Conservation (phyloP, 163 green algal species). For the Scenedesmus sp. region DNA sequence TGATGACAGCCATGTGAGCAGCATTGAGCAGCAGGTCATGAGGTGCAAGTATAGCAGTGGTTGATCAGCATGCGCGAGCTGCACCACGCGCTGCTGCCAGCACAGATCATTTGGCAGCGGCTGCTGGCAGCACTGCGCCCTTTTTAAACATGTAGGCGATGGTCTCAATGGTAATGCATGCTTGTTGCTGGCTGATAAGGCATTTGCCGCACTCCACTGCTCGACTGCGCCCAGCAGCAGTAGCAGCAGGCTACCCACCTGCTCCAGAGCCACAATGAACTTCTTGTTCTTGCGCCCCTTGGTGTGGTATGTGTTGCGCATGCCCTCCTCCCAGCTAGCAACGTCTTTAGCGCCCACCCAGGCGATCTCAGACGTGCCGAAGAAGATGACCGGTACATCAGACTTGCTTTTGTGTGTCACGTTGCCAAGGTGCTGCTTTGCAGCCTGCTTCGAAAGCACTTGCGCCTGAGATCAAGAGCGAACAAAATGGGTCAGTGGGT, state of each 20-base stretch:
- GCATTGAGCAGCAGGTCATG: neutral
- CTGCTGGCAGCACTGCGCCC: neutral
- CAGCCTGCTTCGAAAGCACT: slow-evolving; percentile 66
- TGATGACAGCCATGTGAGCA: neutral
- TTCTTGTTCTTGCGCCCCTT: slow-evolving; percentile 71
- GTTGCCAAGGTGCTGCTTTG: slow-evolving; percentile 44
- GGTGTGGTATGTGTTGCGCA: slow-evolving; percentile 59
- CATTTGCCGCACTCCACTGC: neutral
- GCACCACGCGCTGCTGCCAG: neutral
- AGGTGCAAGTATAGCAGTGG: neutral
- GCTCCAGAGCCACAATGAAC: slow-evolving; percentile 66
- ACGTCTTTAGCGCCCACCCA: slow-evolving; percentile 71
- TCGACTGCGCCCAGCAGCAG: neutral
- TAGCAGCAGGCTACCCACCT: slow-evolving; percentile 46
- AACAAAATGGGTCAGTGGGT: neutral
- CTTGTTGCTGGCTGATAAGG: neutral
- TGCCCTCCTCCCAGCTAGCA: slow-evolving; percentile 67
- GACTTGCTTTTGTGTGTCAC: slow-evolving; percentile 49
- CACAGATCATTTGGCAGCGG: too few species aligned
- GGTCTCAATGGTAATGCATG: neutral
- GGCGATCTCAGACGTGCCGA: slow-evolving; percentile 80
- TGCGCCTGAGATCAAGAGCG: slow-evolving; percentile 70
- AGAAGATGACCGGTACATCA: slow-evolving; percentile 84
- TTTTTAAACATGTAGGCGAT: too few species aligned
- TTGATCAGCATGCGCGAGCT: neutral